Conservation (phyloP, 2,329 filamentous ascomycete genomes). For the Colletotrichum tropicale region DNA sequence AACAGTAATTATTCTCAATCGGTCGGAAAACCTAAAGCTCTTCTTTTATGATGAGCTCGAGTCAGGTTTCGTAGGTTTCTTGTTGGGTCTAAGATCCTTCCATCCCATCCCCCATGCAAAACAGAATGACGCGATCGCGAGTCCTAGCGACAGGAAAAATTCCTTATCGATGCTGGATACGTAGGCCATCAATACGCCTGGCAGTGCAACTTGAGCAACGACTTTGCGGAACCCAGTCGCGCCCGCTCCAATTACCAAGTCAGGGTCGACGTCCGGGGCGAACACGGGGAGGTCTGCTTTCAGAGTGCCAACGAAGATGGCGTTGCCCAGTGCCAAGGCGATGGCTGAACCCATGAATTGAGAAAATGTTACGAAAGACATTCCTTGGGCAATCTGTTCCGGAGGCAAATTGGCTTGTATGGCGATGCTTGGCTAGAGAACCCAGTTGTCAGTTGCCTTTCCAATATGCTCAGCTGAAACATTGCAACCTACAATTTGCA, state of each 20-base stretch:
- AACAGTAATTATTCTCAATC: background rate
- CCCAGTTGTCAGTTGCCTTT: background rate
- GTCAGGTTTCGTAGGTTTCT: constrained; percentile 8
- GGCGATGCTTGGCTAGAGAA: constrained; percentile 26
- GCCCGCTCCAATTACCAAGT: constrained; percentile 42
- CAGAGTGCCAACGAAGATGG: constrained; percentile 24
- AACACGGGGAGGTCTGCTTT: background rate
- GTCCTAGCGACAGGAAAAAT: constrained; percentile 33
- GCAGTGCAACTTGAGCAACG: constrained; percentile 32
- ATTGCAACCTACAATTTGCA: constrained; percentile 31
- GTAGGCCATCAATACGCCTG: constrained; percentile 44
- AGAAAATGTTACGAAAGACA: constrained; percentile 27
- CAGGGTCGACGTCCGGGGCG: constrained; percentile 24
- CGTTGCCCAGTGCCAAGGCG: constrained; percentile 26
- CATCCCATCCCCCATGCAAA: constrained; percentile 49
- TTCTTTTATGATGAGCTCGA: background rate
- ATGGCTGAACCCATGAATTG: constrained; percentile 28
- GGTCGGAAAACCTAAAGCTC: background rate
- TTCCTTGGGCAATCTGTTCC: constrained; percentile 26
- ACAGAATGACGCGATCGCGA: constrained; percentile 34
- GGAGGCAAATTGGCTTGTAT: constrained; percentile 26
- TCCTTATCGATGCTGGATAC: constrained; percentile 33
- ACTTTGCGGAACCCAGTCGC: constrained; percentile 41
- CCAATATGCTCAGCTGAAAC: constrained; percentile 27
- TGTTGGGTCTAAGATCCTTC: constrained; percentile 45